Evolutionary conservation across 495 filamentous ascomycete species (phyloP).

Genomic region (Neurospora tetrasperma): DNA sequence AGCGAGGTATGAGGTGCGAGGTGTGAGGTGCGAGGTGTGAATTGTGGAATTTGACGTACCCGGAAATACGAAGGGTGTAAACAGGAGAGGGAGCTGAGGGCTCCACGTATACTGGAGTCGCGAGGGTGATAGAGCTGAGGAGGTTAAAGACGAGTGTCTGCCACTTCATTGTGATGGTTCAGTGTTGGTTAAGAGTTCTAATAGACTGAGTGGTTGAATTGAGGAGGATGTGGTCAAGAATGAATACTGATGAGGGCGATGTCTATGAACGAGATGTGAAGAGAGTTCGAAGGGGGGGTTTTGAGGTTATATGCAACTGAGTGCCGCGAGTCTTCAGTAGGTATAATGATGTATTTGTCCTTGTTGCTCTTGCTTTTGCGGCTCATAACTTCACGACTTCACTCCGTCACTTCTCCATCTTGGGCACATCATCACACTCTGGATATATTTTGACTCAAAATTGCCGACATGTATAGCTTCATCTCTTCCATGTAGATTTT

Average conservation of each 20-base stretch:
- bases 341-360: background rate
- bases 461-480: background rate
- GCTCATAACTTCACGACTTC: background rate
- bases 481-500: background rate
- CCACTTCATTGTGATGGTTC: conserved; percentile 13
- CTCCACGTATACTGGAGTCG: conserved; percentile 11
- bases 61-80: conserved; percentile 15
- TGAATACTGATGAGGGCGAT: background rate
- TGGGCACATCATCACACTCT: background rate
- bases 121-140: conserved; percentile 10
- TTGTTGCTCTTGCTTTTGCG: background rate
- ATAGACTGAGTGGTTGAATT: background rate
- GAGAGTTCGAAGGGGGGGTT: background rate
- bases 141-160: conserved; percentile 4
- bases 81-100: background rate
- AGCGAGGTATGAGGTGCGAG: background rate
- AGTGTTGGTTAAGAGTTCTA: background rate
- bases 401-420: background rate
- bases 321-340: background rate
- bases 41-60: conserved; percentile 7
- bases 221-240: background rate
- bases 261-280: background rate
- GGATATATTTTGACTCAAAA: background rate
- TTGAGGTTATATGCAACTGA: background rate
- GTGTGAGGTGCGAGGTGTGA: background rate